These are phyloP conservation scores for Cladosporium oxysporum DNA, from an alignment of 2,329 filamentous ascomycete genomes.

Conservation along the genomic window DNA sequence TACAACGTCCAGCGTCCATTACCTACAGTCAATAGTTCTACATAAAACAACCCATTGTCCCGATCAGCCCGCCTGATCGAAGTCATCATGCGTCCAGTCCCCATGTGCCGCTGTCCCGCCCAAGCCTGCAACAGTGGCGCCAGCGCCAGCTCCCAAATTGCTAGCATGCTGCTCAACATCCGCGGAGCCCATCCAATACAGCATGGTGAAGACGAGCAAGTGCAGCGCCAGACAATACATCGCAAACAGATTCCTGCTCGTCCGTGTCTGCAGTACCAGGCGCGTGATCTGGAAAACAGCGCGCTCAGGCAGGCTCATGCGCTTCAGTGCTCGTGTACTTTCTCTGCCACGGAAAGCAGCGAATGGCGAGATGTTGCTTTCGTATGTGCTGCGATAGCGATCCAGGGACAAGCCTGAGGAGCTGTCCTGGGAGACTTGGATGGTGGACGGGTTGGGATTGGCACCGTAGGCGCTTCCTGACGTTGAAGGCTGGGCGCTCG, in stretches of 20 bases:
- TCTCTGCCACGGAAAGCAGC: constrained; percentile 94
- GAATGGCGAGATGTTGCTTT: constrained; percentile 93
- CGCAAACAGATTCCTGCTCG: constrained; percentile 91
- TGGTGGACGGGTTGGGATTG: constrained; percentile 74
- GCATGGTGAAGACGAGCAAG: constrained; percentile 78
- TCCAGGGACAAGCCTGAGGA: constrained; percentile 50
- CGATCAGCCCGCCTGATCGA: constrained; percentile 12
- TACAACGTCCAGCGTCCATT: constrained; percentile 5
- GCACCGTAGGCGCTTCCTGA: constrained; percentile 61
- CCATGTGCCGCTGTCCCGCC: constrained; percentile 24
- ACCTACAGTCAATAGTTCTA: background rate
- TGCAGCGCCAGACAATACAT: constrained; percentile 88
- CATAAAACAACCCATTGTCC: background rate
- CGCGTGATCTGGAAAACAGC: constrained; percentile 87
- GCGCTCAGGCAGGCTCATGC: constrained; percentile 89
- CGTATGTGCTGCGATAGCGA: constrained; percentile 88
- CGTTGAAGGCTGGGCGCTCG: constrained; percentile 54
- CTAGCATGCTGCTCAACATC: constrained; percentile 65
- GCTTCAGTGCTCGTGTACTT: constrained; percentile 83
- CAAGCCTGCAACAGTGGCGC: constrained; percentile 35
- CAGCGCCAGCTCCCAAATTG: constrained; percentile 49
- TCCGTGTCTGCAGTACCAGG: constrained; percentile 85
- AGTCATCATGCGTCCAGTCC: constrained; percentile 22
- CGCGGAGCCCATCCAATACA: constrained; percentile 78
- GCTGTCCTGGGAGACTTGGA: constrained; percentile 60